These are phyloP conservation scores for Rosa chinensis DNA, from an alignment of 306 rosid species.

Conservation along the genomic window DNA sequence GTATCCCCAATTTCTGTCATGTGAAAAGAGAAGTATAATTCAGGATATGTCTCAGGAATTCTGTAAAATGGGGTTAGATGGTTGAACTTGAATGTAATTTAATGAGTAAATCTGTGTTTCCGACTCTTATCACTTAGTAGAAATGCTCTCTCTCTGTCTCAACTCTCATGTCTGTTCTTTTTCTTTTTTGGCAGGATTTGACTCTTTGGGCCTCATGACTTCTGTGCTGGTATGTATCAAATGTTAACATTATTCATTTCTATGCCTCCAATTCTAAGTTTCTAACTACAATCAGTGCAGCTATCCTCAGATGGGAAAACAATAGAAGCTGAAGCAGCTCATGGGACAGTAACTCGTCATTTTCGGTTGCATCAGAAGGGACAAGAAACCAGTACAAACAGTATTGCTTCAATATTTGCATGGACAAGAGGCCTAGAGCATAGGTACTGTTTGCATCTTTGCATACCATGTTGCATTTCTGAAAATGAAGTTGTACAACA, in stretches of 20 bases:
- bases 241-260: slow-evolving; percentile 13
- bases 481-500: not conserved
- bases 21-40: not conserved
- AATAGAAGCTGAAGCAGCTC: slow-evolving; percentile 97
- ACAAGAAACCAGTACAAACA: slow-evolving; percentile 96
- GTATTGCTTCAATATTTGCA: slow-evolving; percentile 97
- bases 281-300: slow-evolving; percentile 47
- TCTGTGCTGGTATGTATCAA: slow-evolving; percentile 79
- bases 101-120: not conserved
- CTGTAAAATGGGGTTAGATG: not conserved
- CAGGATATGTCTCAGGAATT: not conserved
- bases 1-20: not conserved
- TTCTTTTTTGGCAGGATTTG: slow-evolving; percentile 70
- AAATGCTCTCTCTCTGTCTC: not conserved
- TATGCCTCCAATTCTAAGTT: slow-evolving; percentile 13
- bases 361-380: slow-evolving; percentile 88
- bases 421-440: slow-evolving; percentile 97
- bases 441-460: slow-evolving; percentile 47
- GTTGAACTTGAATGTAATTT: not conserved
- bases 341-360: slow-evolving; percentile 98
- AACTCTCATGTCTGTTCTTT: not conserved
- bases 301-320: slow-evolving; percentile 96
- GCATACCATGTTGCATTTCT: not conserved
- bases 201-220: slow-evolving; percentile 94
- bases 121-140: not conserved